phyloP scores from a whole-genome alignment of 371 early-diverging fungal species.

The Syncephalastrum contaminatum region DNA sequence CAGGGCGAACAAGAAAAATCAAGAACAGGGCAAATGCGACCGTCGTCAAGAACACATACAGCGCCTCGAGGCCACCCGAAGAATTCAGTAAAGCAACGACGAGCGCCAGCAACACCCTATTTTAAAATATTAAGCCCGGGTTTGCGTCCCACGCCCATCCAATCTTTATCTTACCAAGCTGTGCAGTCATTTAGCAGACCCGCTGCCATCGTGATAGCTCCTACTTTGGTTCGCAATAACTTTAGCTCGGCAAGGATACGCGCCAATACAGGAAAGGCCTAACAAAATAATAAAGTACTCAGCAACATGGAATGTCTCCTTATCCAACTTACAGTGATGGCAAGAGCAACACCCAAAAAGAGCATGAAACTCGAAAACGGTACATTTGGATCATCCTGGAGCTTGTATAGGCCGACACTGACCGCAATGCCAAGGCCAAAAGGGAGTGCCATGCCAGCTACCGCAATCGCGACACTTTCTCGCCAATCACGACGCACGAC shows the following conservation, averaged over 20 bases:
- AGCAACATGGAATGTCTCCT: no score
- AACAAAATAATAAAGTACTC: not conserved
- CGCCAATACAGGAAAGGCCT: conserved; percentile 91
- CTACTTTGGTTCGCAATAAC: conserved; percentile 79
- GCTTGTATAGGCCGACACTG: conserved; percentile 64
- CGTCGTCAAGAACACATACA: conserved; percentile 70
- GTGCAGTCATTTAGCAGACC: conserved; percentile 87
- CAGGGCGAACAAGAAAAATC: conserved; percentile 58
- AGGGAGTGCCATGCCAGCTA: conserved; percentile 75
- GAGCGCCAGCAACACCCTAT: conserved; percentile 67
- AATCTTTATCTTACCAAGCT: conserved; percentile 64
- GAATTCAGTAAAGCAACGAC: conserved; percentile 78
- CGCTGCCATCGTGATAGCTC: conserved; percentile 79
- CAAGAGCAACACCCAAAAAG: conserved; percentile 87
- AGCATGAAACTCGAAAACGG: conserved; percentile 71
- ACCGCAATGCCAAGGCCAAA: conserved; percentile 75
- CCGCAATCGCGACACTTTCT: conserved; percentile 54
- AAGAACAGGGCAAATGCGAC: conserved; percentile 63
- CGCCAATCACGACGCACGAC: conserved; percentile 47
- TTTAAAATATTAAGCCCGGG: no score
- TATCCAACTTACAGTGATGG: conserved; percentile 71
- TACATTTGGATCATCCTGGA: conserved; percentile 42
- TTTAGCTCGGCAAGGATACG: conserved; percentile 89
- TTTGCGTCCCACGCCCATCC: not conserved
- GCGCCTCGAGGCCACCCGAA: conserved; percentile 58